A percentile compares a stretch with the other conserved stretches of the same genome.
Evolutionary conservation across 2,329 filamentous ascomycete species (phyloP).

Genomic region (Ceratocystis albifundus): DNA sequence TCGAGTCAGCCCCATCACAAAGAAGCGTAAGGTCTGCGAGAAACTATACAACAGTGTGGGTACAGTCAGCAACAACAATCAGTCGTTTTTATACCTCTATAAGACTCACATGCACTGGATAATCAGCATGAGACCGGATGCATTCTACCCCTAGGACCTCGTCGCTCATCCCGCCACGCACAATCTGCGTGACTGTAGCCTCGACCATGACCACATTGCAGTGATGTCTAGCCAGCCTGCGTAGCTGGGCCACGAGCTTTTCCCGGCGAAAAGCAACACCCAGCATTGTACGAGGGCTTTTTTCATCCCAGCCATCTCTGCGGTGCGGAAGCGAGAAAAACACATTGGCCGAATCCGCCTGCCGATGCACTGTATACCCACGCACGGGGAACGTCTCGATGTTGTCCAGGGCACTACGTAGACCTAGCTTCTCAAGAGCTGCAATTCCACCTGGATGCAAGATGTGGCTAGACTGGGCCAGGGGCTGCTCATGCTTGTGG

Average conservation of each 20-base stretch:
- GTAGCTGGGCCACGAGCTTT: background rate
- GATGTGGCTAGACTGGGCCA: slow-evolving; percentile 89
- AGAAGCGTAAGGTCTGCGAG: slow-evolving; percentile 21
- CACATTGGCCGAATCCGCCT: slow-evolving; percentile 4
- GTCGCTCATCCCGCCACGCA: slow-evolving; percentile 16
- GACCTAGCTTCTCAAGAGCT: slow-evolving; percentile 66
- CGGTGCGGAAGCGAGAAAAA: slow-evolving; percentile 14
- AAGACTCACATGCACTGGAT: slow-evolving; percentile 18
- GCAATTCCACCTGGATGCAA: slow-evolving; percentile 82
- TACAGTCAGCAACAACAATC: background rate
- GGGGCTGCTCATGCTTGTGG: slow-evolving; percentile 70
- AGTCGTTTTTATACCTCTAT: background rate
- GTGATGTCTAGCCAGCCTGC: background rate
- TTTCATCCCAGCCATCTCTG: slow-evolving; percentile 9
- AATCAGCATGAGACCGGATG: background rate
- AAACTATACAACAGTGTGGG: slow-evolving; percentile 6
- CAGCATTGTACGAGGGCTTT: background rate
- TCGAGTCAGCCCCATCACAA: slow-evolving; percentile 18
- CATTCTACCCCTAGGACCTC: slow-evolving; percentile 20
- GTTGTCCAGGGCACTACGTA: slow-evolving; percentile 68
- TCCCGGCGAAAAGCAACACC: slow-evolving; percentile 12
- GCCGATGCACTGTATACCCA: slow-evolving; percentile 16
- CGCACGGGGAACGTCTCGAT: slow-evolving; percentile 42
- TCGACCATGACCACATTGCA: slow-evolving; percentile 9
- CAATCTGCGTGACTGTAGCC: slow-evolving; percentile 19